Percentiles rank a stretch among this genome's conserved stretches.
Conservation (phyloP, 208 protist species). For the Entamoeba dispar region DNA sequence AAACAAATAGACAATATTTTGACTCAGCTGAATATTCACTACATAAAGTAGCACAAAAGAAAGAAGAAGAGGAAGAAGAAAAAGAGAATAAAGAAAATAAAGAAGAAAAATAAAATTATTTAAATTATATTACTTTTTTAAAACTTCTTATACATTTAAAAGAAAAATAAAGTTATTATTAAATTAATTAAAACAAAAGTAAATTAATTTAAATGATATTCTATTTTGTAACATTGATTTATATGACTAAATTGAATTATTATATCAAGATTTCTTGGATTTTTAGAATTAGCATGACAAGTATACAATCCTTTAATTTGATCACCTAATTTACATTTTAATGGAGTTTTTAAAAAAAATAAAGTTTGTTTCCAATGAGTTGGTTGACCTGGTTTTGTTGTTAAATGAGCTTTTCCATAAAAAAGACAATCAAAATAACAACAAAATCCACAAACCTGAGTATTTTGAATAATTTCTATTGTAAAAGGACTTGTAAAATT, state of each 20-base stretch:
- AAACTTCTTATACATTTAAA: too few species aligned
- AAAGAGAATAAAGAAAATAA: not conserved
- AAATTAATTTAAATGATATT: too few species aligned
- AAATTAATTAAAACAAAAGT: too few species aligned
- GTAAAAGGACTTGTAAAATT: not conserved
- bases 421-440: not conserved
- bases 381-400: constrained; percentile 28
- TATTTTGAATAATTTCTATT: not conserved
- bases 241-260: not conserved
- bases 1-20: not conserved
- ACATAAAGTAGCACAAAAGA: not conserved
- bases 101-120: too few species aligned
- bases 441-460: not conserved
- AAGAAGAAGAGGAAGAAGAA: not conserved
- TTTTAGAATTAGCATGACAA: not conserved
- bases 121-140: too few species aligned
- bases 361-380: constrained; percentile 85
- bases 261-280: not conserved
- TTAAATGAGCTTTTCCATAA: constrained; percentile 40
- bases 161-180: too few species aligned
- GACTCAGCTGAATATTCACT: not conserved
- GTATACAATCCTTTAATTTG: not conserved
- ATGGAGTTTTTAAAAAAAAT: constrained; percentile 60
- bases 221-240: too few species aligned
- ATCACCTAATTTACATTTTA: not conserved